A percentile compares a stretch with the other conserved stretches of the same genome.
Evolutionary conservation across 1,139 yeast genomes (phyloP).

Genomic region (Meyerozyma athensensis): DNA sequence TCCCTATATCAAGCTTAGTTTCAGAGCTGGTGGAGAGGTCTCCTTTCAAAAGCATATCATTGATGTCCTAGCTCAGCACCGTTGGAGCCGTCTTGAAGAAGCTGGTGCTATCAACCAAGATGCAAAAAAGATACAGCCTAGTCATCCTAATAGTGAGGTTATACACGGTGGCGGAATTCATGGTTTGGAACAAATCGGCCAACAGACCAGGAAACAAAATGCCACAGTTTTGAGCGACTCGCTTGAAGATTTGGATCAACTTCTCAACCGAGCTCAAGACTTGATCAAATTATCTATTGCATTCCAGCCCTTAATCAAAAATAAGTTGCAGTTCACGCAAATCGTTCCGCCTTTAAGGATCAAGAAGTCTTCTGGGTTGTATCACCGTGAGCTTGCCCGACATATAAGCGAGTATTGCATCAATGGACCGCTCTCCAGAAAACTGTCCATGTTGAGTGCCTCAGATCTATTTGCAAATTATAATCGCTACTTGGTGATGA

Average conservation of each 20-base stretch:
- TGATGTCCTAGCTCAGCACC: slow-evolving; percentile 39
- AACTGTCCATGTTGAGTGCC: slow-evolving; percentile 36
- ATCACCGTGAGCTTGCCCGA: slow-evolving; percentile 36
- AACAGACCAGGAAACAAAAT: slow-evolving; percentile 52
- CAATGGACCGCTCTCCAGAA: slow-evolving; percentile 24
- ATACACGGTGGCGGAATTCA: slow-evolving; percentile 51
- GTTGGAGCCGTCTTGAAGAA: slow-evolving; percentile 40
- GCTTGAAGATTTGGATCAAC: slow-evolving; percentile 68
- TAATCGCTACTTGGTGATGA: slow-evolving; percentile 31
- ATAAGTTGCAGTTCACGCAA: slow-evolving; percentile 8
- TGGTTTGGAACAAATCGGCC: slow-evolving; percentile 61
- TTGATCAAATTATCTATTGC: slow-evolving; percentile 53
- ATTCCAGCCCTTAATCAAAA: slow-evolving; percentile 33
- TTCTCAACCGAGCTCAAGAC: slow-evolving; percentile 76
- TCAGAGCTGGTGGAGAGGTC: slow-evolving; percentile 55
- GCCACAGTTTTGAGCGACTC: slow-evolving; percentile 65
- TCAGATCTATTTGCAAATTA: slow-evolving; percentile 43
- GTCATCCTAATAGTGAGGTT: neutral
- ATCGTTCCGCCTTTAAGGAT: slow-evolving; percentile 30
- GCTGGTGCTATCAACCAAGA: slow-evolving; percentile 40
- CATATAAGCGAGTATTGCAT: slow-evolving; percentile 52
- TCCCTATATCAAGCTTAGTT: slow-evolving; percentile 53
- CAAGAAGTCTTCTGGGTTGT: slow-evolving; percentile 25
- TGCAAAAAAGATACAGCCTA: slow-evolving; percentile 21
- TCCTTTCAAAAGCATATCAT: slow-evolving; percentile 40